Evolutionary conservation across 1,284 basidiomycete species (phyloP), one percentile per base, ranked within the genome.

Genomic region (Entoloma clypeatum): DNA sequence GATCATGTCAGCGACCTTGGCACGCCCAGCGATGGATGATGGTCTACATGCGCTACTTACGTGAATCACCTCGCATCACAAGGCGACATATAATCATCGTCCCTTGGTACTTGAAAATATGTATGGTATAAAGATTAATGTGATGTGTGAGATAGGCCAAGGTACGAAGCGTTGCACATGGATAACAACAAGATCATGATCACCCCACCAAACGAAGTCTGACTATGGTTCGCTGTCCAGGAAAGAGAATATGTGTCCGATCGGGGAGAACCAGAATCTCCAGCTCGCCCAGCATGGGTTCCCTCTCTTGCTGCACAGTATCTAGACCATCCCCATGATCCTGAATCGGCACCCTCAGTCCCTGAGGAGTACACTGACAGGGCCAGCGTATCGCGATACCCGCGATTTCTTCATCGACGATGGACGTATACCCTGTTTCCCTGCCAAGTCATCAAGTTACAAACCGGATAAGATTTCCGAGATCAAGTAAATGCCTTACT

Each of bases 231-330:
- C 71, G 65, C 57, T 72, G 68, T 24, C 78, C 77, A 21, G 68
- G 62, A 50, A 79, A 68, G 48, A 69, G 63, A 9, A 39, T 52
- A 51, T 80, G 77, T 4, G 75, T 67, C 8, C 65, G 62, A 48
- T 79, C 77, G 9, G 72, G 69, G 9, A 77, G 52, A 19, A 76
- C 61, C 10, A 63, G 63, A 17, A 77, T 60, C 50, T 77, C 74
- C 30, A 79, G 52, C 53, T 79, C 72, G 11, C 74, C 75, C 17
- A 60, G 57, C 62, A 77, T 69, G 13, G 45, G 48, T 50, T 65
- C 67, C 3, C 39, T 17, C 21, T 38, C 28, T 2, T 36, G 24
- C 26, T 35, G 5, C 21, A 24, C 17, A 29, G 29, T 26, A 19
- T 17, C 16, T 13, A 25, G 16, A 14, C n/a, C 33, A 17, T 3